A percentile compares a stretch with the other conserved stretches of the same genome.
Conservation (phyloP, 352 stramenopile species). For the Elongisporangium undulatum region DNA sequence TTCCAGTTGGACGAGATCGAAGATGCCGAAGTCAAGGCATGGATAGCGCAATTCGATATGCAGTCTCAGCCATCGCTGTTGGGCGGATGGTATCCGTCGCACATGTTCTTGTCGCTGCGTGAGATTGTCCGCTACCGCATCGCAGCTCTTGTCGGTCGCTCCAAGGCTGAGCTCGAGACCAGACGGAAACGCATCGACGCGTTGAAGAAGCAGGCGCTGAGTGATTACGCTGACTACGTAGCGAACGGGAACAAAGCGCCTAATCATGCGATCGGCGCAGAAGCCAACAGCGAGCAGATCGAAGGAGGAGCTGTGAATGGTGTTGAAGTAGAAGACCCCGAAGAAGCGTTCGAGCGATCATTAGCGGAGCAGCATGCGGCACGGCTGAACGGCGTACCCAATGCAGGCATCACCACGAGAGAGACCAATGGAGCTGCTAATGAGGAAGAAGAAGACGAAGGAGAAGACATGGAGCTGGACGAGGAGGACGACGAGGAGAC, state of each 20-base stretch:
- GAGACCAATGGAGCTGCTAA: conserved; percentile 8
- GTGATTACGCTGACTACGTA: conserved; percentile 49
- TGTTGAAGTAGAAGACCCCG: background rate
- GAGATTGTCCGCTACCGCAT: conserved; percentile 78
- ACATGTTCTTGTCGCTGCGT: conserved; percentile 75
- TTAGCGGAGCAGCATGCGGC: background rate
- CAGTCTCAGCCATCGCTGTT: conserved; percentile 48
- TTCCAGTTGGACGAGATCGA: conserved; percentile 77
- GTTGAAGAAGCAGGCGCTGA: conserved; percentile 71
- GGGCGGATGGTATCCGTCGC: conserved; percentile 71
- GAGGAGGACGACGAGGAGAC: conserved; percentile 20
- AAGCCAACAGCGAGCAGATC: conserved; percentile 12
- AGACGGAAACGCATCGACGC: conserved; percentile 57
- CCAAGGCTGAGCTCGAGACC: conserved; percentile 61
- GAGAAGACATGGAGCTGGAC: conserved; percentile 25
- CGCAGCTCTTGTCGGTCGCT: conserved; percentile 61
- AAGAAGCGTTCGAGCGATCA: background rate
- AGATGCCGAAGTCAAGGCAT: conserved; percentile 51
- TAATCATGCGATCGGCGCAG: conserved; percentile 10
- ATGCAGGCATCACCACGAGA: background rate
- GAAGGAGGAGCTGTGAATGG: conserved; percentile 2
- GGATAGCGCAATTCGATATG: conserved; percentile 43
- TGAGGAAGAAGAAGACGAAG: conserved; percentile 33
- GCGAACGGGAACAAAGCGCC: conserved; percentile 10
- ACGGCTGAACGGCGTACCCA: background rate